Conservation (phyloP, 1,139 yeast species). For the Yamadazyma taylorii region DNA sequence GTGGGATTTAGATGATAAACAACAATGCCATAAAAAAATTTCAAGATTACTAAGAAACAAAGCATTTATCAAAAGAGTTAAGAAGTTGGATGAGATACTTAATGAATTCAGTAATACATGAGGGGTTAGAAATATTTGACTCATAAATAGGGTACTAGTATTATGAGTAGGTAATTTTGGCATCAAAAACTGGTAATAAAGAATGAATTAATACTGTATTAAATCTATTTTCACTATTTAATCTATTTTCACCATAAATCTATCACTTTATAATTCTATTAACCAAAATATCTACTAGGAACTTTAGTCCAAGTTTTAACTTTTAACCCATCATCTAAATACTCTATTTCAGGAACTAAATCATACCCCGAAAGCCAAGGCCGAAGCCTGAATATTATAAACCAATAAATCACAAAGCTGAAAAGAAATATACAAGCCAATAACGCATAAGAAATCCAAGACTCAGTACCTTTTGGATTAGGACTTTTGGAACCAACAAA, state of each 20-base stretch:
- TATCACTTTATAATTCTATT: too few relatives aligned
- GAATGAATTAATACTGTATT: too few relatives aligned
- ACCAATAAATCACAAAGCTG: slow-evolving; percentile 49
- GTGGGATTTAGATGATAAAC: not conserved
- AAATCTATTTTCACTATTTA: too few relatives aligned
- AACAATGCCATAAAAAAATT: not conserved
- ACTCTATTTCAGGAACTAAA: slow-evolving; percentile 36
- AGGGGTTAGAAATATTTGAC: too few relatives aligned
- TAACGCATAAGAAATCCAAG: slow-evolving; percentile 55
- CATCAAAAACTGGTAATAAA: too few relatives aligned
- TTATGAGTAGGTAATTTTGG: too few relatives aligned
- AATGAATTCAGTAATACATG: too few relatives aligned
- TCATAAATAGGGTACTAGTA: too few relatives aligned
- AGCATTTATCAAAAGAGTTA: slow-evolving; percentile 6
- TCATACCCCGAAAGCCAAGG: slow-evolving; percentile 48
- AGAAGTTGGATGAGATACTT: slow-evolving; percentile 6
- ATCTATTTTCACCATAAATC: too few relatives aligned
- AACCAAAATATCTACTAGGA: slow-evolving; percentile 4
- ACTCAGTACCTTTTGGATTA: slow-evolving; percentile 41
- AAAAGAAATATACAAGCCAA: slow-evolving; percentile 36
- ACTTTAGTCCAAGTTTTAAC: slow-evolving; percentile 49
- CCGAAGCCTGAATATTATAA: slow-evolving; percentile 39
- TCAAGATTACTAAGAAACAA: slow-evolving; percentile 2
- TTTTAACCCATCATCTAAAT: slow-evolving; percentile 53
- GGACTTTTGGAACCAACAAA: slow-evolving; percentile 40